A percentile compares a stretch with the other conserved stretches of the same genome.
Conservation (phyloP, 2,329 filamentous ascomycete genomes). For the Ustulina deusta region DNA sequence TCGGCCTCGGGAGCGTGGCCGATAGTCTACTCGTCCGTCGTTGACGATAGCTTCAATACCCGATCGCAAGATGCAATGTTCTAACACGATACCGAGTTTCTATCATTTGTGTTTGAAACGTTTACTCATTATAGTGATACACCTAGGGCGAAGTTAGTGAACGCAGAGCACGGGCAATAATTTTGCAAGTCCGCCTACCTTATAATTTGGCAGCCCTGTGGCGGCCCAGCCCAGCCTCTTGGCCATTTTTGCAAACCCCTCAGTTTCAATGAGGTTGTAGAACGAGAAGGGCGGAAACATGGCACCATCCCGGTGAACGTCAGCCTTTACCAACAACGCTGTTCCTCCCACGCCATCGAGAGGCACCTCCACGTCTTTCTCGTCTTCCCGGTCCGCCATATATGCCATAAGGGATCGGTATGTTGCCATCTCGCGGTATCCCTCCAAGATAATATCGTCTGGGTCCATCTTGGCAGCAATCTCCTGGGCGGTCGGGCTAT, state of each 20-base stretch:
- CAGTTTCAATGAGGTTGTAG: constrained; percentile 96
- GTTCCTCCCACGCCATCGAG: constrained; percentile 96
- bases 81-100: constrained; percentile 41
- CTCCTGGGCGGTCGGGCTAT: constrained; percentile 81
- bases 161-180: constrained; percentile 16
- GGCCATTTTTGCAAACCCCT: constrained; percentile 98
- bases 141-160: constrained; percentile 64
- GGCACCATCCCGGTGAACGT: constrained; percentile 95
- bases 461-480: constrained; percentile 84
- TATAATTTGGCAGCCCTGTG: constrained; percentile 95
- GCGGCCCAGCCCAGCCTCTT: constrained; percentile 86
- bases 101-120: constrained; percentile 34
- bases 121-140: constrained; percentile 89
- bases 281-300: constrained; percentile 99
- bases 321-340: constrained; percentile 91
- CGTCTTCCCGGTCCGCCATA: constrained; percentile 70
- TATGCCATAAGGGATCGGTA: constrained; percentile 93
- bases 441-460: constrained; percentile 93
- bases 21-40: background rate
- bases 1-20: constrained; percentile 8
- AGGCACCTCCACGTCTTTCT: constrained; percentile 72
- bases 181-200: constrained; percentile 68
- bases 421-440: constrained; percentile 92
- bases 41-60: constrained; percentile 14
- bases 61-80: constrained; percentile 34